Evolutionary conservation across 2,329 filamentous ascomycete species (phyloP).

Genomic region (Nannizziopsis arthrosporioides): DNA sequence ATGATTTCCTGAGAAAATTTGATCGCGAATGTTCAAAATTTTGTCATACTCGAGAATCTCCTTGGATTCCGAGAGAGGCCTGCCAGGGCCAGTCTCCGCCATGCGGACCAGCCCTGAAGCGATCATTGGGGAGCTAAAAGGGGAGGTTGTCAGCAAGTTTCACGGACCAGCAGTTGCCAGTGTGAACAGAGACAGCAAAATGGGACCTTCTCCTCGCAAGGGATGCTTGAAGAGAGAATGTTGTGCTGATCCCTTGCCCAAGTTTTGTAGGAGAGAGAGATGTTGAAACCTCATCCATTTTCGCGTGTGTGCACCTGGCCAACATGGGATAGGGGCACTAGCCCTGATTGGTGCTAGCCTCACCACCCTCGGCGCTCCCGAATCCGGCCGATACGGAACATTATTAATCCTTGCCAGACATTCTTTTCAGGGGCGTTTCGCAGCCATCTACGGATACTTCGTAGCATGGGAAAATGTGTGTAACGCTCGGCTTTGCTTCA

Average conservation of each 20-base stretch:
- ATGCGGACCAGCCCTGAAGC: conserved; percentile 4
- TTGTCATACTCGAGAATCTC: conserved; percentile 62
- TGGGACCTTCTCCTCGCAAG: not conserved
- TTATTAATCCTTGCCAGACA: too few relatives aligned
- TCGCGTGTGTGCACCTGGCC: conserved; percentile 1
- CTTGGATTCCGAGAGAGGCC: conserved; percentile 33
- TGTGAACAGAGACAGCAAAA: conserved; percentile 13
- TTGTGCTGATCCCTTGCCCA: conserved; percentile 1
- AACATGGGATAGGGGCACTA: not conserved
- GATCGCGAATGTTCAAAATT: conserved; percentile 69
- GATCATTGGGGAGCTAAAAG: conserved; percentile 17
- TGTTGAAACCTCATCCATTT: not conserved
- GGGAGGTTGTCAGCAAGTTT: not conserved
- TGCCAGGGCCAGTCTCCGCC: conserved; percentile 21
- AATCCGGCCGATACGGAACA: too few relatives aligned
- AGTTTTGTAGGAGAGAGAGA: not conserved
- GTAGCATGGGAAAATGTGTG: too few relatives aligned
- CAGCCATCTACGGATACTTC: too few relatives aligned
- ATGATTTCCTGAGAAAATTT: conserved; percentile 61
- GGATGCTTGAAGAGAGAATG: not conserved
- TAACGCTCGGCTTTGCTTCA: too few relatives aligned
- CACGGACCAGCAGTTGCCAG: conserved; percentile 1
- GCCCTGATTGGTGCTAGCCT: too few relatives aligned
- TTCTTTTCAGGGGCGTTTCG: too few relatives aligned
- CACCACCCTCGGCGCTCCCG: too few relatives aligned